Conservation (phyloP, 2,329 filamentous ascomycete species). For the Diaporthe citrichinensis region DNA sequence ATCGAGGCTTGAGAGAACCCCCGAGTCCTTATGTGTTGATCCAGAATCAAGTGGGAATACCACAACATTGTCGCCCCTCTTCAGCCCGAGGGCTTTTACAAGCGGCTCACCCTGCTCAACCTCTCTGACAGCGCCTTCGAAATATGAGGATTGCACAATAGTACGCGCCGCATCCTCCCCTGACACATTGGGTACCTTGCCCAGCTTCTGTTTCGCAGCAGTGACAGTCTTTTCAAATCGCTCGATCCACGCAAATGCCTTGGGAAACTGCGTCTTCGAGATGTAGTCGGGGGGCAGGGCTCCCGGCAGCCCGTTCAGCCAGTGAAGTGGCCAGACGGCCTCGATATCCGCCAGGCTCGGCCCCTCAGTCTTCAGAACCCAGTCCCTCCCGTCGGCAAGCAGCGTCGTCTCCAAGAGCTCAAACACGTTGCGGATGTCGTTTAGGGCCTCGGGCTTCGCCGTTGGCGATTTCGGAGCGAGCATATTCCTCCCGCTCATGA, state of each 20-base stretch:
- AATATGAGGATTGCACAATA: slow-evolving; percentile 62
- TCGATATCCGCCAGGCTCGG: slow-evolving; percentile 78
- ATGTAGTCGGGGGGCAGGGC: slow-evolving; percentile 68
- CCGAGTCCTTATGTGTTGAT: slow-evolving; percentile 69
- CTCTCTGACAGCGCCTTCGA: slow-evolving; percentile 55
- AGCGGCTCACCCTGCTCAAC: slow-evolving; percentile 66
- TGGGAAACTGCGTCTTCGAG: slow-evolving; percentile 67
- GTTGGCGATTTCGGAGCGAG: slow-evolving; percentile 46
- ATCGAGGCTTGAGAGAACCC: slow-evolving; percentile 66
- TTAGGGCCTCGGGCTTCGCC: slow-evolving; percentile 67
- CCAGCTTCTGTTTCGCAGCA: slow-evolving; percentile 53
- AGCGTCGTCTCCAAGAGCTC: slow-evolving; percentile 72
- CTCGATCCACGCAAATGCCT: slow-evolving; percentile 73
- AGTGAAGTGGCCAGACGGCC: slow-evolving; percentile 77
- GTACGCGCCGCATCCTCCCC: slow-evolving; percentile 67
- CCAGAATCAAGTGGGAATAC: slow-evolving; percentile 76
- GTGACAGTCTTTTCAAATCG: slow-evolving; percentile 69
- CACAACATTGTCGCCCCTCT: slow-evolving; percentile 67
- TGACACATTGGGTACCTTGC: slow-evolving; percentile 58
- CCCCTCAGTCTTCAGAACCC: slow-evolving; percentile 68
- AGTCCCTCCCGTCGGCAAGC: slow-evolving; percentile 75
- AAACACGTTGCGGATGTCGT: slow-evolving; percentile 67
- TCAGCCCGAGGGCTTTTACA: slow-evolving; percentile 61
- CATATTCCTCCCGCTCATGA: slow-evolving; percentile 47
- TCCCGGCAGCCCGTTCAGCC: slow-evolving; percentile 70